phyloP scores from a whole-genome alignment of 2,329 filamentous ascomycete species.

The Talaromyces sp. region DNA sequence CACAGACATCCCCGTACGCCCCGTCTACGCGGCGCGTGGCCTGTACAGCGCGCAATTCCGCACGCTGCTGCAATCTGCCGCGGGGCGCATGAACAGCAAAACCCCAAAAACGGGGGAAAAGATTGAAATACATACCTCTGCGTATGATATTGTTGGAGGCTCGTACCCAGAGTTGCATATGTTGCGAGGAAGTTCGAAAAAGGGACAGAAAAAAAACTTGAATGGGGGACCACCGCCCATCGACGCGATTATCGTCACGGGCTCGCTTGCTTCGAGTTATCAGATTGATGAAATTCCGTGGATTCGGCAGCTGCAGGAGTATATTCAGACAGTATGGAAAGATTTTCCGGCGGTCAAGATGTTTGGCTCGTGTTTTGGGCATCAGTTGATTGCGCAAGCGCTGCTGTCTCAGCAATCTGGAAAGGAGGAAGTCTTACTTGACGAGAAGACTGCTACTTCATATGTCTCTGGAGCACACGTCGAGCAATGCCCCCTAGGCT shows the following conservation, averaged over 20 bases:
- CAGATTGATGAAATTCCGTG: conserved; percentile 22
- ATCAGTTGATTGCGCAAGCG: conserved; percentile 27
- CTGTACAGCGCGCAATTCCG: conserved; percentile 34
- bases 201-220: neutral
- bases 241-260: conserved; percentile 29
- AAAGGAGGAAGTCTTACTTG: neutral
- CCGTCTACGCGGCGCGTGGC: conserved; percentile 27
- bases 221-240: conserved; percentile 11
- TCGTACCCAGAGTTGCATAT: conserved; percentile 20
- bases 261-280: conserved; percentile 21
- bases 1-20: conserved; percentile 29
- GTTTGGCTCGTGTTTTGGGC: conserved; percentile 31
- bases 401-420: conserved; percentile 11
- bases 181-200: conserved; percentile 16
- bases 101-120: neutral
- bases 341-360: conserved; percentile 25
- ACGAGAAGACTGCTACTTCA: neutral
- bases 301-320: conserved; percentile 23
- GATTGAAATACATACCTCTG: conserved; percentile 23
- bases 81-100: conserved; percentile 20
- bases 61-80: conserved; percentile 25
- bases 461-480: conserved; percentile 12
- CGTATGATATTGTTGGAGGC: conserved; percentile 30
- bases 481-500: conserved; percentile 17
- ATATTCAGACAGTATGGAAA: conserved; percentile 21